These are phyloP conservation scores for Verruconis gallopava DNA, from an alignment of 2,329 filamentous ascomycete genomes.

Conservation along the genomic window DNA sequence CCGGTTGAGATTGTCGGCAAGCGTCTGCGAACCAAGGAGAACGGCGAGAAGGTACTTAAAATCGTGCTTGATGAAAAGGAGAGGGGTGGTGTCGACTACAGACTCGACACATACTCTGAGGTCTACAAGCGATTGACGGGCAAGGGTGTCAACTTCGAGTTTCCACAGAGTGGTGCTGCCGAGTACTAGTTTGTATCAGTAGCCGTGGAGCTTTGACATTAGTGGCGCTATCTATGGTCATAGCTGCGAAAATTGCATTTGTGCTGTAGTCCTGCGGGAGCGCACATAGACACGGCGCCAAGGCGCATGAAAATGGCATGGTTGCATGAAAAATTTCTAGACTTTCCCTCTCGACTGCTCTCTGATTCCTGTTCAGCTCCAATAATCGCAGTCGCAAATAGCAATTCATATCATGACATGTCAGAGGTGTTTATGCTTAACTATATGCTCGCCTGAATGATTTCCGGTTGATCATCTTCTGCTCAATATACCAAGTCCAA, in stretches of 20 bases:
- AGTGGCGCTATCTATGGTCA: too few species aligned
- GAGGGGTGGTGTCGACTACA: slow-evolving; percentile 97
- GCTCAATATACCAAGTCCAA: slow-evolving; percentile 54
- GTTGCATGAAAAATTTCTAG: slow-evolving; percentile 3
- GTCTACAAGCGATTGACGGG: slow-evolving; percentile 97
- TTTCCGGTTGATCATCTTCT: slow-evolving; percentile 13
- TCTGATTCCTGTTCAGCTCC: not conserved
- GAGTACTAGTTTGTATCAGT: slow-evolving; percentile 7
- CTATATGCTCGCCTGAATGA: too few species aligned
- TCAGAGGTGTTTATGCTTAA: too few species aligned
- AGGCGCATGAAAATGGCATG: slow-evolving; percentile 1
- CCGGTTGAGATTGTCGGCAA: slow-evolving; percentile 99
- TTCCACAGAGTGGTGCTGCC: slow-evolving; percentile 42
- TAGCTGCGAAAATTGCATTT: too few species aligned
- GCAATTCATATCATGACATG: too few species aligned
- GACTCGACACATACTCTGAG: slow-evolving; percentile 98
- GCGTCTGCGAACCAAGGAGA: slow-evolving; percentile 96
- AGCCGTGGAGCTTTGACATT: too few species aligned
- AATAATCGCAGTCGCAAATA: not conserved
- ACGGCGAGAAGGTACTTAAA: slow-evolving; percentile 97
- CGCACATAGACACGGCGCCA: not conserved
- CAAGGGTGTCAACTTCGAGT: slow-evolving; percentile 95
- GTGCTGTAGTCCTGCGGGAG: not conserved
- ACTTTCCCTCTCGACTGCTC: not conserved
- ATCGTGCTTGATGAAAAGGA: slow-evolving; percentile 99